Percentiles rank a stretch among this genome's conserved stretches.
These are phyloP conservation scores for Isabelozyma rhagii DNA, from an alignment of 805 yeast species.

Conservation along the genomic window DNA sequence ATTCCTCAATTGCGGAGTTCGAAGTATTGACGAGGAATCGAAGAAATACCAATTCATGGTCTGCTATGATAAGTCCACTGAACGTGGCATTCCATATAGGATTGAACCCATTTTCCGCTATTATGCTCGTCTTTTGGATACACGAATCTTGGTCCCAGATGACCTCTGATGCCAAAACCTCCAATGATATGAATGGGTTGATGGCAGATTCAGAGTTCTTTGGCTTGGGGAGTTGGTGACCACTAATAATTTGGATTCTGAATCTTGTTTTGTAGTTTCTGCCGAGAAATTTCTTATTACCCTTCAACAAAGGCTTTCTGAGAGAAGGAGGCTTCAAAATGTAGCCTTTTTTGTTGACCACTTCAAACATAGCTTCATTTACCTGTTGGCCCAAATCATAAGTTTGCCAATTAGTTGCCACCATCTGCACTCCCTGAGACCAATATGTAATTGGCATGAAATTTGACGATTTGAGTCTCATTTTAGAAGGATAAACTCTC, in stretches of 20 bases:
- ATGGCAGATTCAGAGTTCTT: constrained; percentile 45
- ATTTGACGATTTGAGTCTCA: constrained; percentile 74
- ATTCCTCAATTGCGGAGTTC: constrained; percentile 15
- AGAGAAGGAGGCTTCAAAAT: constrained; percentile 66
- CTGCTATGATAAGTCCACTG: constrained; percentile 36
- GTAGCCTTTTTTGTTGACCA: constrained; percentile 65
- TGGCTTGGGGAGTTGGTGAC: constrained; percentile 79
- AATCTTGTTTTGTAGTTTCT: constrained; percentile 11
- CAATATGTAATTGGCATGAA: constrained; percentile 79
- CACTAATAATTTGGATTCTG: constrained; percentile 57
- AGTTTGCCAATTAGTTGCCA: constrained; percentile 96
- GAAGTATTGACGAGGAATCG: constrained; percentile 48
- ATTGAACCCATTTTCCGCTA: constrained; percentile 76
- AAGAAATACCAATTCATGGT: constrained; percentile 52
- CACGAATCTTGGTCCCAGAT: constrained; percentile 18
- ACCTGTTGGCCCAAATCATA: constrained; percentile 86
- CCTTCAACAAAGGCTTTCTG: constrained; percentile 29
- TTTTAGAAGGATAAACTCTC: constrained; percentile 85
- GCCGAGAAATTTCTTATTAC: constrained; percentile 8
- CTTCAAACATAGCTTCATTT: constrained; percentile 76
- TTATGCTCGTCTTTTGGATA: constrained; percentile 19
- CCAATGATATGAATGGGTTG: constrained; percentile 63
- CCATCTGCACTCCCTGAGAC: constrained; percentile 89
- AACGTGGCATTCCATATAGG: constrained; percentile 74
- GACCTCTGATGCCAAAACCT: constrained; percentile 38